Percentiles rank a stretch among this genome's conserved stretches.
Conservation (phyloP, 169 alveolate species). For the Eimeria sp. region DNA sequence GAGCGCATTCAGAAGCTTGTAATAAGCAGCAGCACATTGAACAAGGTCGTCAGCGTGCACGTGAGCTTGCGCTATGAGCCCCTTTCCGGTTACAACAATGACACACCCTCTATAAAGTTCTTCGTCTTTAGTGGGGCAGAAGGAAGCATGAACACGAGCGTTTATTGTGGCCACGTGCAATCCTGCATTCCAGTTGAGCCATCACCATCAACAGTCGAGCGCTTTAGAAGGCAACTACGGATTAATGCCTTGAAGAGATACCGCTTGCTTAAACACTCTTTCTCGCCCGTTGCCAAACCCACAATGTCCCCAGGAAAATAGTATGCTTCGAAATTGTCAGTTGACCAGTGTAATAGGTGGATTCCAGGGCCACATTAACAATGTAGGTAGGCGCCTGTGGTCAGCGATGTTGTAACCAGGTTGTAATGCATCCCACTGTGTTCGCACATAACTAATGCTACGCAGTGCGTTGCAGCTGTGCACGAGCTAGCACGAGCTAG, state of each 20-base stretch:
- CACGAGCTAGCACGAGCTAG: too few species aligned
- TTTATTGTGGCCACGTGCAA: background rate
- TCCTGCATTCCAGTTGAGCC: background rate
- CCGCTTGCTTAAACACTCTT: background rate
- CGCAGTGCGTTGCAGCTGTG: too few species aligned
- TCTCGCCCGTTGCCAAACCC: background rate
- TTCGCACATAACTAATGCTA: too few species aligned
- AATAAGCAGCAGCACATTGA: background rate
- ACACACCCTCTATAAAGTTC: background rate
- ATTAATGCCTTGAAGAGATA: background rate
- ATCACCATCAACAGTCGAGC: background rate
- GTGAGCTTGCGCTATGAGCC: background rate
- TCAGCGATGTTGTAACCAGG: too few species aligned
- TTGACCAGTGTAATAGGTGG: too few species aligned
- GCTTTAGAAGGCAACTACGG: background rate
- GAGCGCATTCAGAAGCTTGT: background rate
- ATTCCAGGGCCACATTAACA: too few species aligned
- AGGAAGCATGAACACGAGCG: background rate
- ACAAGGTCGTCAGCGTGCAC: background rate
- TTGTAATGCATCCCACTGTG: too few species aligned
- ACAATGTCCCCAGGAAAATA: too few species aligned
- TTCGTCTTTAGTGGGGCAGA: too few species aligned
- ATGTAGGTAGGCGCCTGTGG: too few species aligned
- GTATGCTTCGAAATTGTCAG: too few species aligned
- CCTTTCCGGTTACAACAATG: background rate